These are phyloP conservation scores for Atkinsonella hypoxylon DNA, from an alignment of 2,329 filamentous ascomycete species.

Conservation along the genomic window DNA sequence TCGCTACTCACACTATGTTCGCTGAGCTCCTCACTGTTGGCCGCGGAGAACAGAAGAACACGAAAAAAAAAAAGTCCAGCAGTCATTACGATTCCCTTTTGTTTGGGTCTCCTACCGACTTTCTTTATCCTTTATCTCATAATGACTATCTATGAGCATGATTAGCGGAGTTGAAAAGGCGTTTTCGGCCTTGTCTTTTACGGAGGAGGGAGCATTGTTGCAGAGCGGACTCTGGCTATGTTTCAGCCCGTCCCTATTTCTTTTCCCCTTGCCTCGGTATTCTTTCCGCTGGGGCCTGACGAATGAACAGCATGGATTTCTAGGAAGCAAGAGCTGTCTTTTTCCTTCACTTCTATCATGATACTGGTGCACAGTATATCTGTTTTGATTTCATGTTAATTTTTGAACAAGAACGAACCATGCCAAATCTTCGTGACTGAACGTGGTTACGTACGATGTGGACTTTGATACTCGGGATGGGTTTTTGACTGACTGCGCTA, in stretches of 20 bases:
- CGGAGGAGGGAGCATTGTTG: background rate
- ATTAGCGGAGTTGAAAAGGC: slow-evolving; percentile 2
- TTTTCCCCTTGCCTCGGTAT: background rate
- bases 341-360: background rate
- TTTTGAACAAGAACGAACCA: background rate
- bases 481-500: background rate
- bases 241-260: background rate
- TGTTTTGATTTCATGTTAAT: background rate
- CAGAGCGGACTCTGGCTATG: background rate
- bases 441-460: background rate
- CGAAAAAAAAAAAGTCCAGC: background rate
- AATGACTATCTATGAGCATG: slow-evolving; percentile 7
- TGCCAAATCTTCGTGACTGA: background rate
- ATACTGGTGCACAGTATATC: background rate
- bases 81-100: background rate
- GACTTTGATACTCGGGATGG: background rate
- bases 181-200: background rate
- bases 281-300: background rate
- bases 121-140: slow-evolving; percentile 1
- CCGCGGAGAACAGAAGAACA: background rate
- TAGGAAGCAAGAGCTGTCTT: background rate
- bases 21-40: background rate
- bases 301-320: background rate
- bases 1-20: slow-evolving; percentile 1
- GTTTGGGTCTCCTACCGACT: background rate